Evolutionary conservation across 495 filamentous ascomycete species (phyloP), one percentile per base, ranked within the genome.

Genomic region (Penicillium flavigenum): DNA sequence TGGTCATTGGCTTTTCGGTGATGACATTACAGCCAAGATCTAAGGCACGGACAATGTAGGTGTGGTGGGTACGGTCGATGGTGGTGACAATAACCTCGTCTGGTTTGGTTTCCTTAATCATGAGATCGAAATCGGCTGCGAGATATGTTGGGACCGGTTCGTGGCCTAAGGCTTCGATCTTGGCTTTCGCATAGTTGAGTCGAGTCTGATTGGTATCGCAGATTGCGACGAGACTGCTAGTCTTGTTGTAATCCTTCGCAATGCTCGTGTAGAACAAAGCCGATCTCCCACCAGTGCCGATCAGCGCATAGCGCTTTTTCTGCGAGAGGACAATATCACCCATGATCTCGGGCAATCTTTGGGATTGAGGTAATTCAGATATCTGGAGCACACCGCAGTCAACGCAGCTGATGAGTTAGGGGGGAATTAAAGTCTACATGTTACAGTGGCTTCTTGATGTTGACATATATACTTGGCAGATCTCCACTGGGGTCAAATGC

Each of bases 1-100:
- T 74, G 4, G 78, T 82, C 82, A 85, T 85, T 16, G 82, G 82
- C 54, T 85, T 85, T 61, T 85, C 81, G 16, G 77, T 83, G 42
- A 83, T 69, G 4, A 82, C 81, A 65, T 78, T 75, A 62, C 78
- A 78, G n/a, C 81, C 81, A 1, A 83, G 70, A 49, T 83, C 77
- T 51, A 85, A 69, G 5, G 81, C 79, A 16, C 75, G 74, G 26
- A 79, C 65, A 56, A 83, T 83, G 68, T 85, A 84, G 20, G 64
- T 67, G 59, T 84, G 68, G 67, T 85, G 81, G 7, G 79, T 80
- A 47, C 80, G 76, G 69, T 85, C 82, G 61, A 83, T 83, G 5
- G 81, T 83, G 0, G 81, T 83, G 19, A 83, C 75, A 59, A 84
- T 82, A 20, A 83, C 71, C 54, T 80, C 77, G 71, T 84, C 80